Base-by-base conservation (phyloP, 805 yeast species). In the Saccharomycopsis fibuligera region DNA sequence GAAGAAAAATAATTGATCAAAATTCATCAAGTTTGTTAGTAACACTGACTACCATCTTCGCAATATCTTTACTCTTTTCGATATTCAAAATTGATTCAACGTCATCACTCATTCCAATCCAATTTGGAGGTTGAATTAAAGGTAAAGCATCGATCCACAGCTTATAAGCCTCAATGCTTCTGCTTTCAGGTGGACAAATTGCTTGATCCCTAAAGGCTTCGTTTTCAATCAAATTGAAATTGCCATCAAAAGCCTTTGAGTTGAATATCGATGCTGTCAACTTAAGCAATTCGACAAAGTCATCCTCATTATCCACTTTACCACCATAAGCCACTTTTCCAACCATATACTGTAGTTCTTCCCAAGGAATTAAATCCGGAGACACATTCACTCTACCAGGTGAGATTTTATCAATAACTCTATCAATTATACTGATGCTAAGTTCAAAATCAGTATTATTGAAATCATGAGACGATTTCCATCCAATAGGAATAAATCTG, bases 361-460 rank as follows among this genome's bases (percentile, higher is more conserved):
- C 57, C 87, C 86, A 82, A 4, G 83, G 79, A 44, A 80, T 67
- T 1, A 40, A 22, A 3, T 66, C 70, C 0, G 80, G 79, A 0
- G 76, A 54, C 8, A 78, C 55, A 50, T 76, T 73, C 37, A 61
- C 54, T 27, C 65, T 50, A 6, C 53, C 51, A 3, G 53, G 49
- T 9, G 60, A 51, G 21, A 63, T 57, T 8, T 47, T 37, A 3
- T 45, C 47, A n/a, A 81, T 58, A 57, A 75, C 59, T 41, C 67
- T 63, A 36, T 68, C 68, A 43, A 81, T 61, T 17, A 79, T 66
- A 43, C 53, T 58, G 3, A 70, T 54, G 1, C 79, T 81, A 21
- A 78, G 68, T 9, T 66, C 63, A 47, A 82, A 73, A 60, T 90
- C 96, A n/a, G 80, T 64, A 49, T 85, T 86, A 59, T 76, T 85